phyloP scores from a whole-genome alignment of 1,284 basidiomycete species.

The Rhodotorula sp. region DNA sequence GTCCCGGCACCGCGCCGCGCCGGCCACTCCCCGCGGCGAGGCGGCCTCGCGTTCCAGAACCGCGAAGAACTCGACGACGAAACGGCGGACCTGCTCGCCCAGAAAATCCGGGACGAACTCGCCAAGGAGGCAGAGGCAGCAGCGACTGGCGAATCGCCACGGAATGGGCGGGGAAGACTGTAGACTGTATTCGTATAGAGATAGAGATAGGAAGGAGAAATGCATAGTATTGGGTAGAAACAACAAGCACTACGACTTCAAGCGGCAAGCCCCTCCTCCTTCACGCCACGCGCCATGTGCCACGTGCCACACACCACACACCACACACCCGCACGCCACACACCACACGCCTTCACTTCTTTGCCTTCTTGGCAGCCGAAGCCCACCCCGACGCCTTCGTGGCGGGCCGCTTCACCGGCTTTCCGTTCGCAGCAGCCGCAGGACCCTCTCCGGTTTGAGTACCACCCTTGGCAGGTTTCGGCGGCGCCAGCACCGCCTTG shows the following conservation, averaged over 20 bases:
- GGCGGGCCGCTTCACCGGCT: neutral
- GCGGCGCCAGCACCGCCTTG: conserved; percentile 21
- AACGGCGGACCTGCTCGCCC: conserved; percentile 52
- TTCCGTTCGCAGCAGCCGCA: neutral
- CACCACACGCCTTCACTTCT: too few species aligned
- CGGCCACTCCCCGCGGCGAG: conserved; percentile 27
- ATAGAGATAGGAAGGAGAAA: neutral
- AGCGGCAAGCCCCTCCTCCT: neutral
- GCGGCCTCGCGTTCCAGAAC: conserved; percentile 49
- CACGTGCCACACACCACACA: too few species aligned
- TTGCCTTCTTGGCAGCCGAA: conserved; percentile 7
- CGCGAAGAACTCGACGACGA: conserved; percentile 63
- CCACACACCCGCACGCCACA: too few species aligned
- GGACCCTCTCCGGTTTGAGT: too few species aligned
- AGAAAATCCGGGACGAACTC: conserved; percentile 18
- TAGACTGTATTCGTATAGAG: too few species aligned
- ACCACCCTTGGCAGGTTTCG: neutral
- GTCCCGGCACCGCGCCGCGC: conserved; percentile 65
- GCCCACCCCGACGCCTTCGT: neutral
- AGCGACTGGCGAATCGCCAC: too few species aligned
- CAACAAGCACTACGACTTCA: neutral
- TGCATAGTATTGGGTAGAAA: neutral
- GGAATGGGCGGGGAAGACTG: too few species aligned
- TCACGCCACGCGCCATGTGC: too few species aligned
- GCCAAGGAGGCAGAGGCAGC: neutral